Base-by-base conservation (phyloP, 2,329 filamentous ascomycete species). In the Pseudofabraea citricarpa region DNA sequence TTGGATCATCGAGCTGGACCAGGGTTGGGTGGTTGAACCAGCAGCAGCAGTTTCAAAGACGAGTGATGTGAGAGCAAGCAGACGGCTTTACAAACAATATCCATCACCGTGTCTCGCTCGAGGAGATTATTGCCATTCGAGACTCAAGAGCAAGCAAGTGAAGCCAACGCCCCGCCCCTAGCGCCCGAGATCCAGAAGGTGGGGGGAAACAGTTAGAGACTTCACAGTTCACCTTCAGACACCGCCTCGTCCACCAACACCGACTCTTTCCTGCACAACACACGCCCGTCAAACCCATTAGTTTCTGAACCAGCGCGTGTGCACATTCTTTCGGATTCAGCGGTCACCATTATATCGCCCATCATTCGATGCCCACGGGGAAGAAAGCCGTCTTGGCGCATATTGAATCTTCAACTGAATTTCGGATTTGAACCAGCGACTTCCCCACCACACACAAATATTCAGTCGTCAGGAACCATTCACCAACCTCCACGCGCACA, bases 301-400 rank as follows among this genome's bases (percentile, higher is more conserved):
- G n/a, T n/a, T n/a, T n/a, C n/a, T n/a, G n/a, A n/a, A n/a, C n/a
- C n/a, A n/a, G n/a, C n/a, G n/a, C n/a, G n/a, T n/a, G n/a, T n/a
- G n/a, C n/a, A n/a, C n/a, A n/a, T n/a, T n/a, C n/a, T n/a, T n/a
- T n/a, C n/a, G n/a, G n/a, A n/a, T n/a, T n/a, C n/a, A n/a, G n/a
- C n/a, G n/a, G n/a, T n/a, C n/a, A n/a, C n/a, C n/a, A n/a, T n/a
- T n/a, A n/a, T n/a, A n/a, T n/a, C n/a, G n/a, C n/a, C n/a, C n/a
- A n/a, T n/a, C n/a, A 8, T 27, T 13, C 24, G 8, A 8, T 16
- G 29, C 29, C 29, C 29, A 32, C 29, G 29, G 83, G 72, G 41
- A 84, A 62, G 36, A 84, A 71, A 37, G 77, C 78, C 42, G 39
- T 32, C 42, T 48, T 42, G 40, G 39, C 43, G 18, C 23, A 44